These are phyloP conservation scores for Orbilia oligospora DNA, from an alignment of 2,329 filamentous ascomycete species.

Conservation along the genomic window DNA sequence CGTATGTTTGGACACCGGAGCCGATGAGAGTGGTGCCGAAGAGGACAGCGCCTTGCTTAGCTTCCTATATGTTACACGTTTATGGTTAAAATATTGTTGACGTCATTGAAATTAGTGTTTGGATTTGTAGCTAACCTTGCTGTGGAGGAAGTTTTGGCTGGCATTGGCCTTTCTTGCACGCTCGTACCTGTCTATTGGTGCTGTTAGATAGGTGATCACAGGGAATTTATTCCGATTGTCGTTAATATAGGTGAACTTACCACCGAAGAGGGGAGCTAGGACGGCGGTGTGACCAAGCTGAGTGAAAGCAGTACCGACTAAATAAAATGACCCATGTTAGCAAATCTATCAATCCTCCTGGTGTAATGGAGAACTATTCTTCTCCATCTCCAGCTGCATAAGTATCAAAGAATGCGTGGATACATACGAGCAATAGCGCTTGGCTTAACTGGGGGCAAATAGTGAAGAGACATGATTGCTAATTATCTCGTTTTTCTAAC, in stretches of 20 bases:
- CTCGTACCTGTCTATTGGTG: conserved; percentile 44
- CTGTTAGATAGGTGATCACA: conserved; percentile 3
- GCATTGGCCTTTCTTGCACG: conserved; percentile 86
- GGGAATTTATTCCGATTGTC: not conserved
- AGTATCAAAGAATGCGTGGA: not conserved
- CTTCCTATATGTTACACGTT: conserved; percentile 73
- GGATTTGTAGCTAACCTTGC: conserved; percentile 42
- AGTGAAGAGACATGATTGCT: conserved; percentile 61
- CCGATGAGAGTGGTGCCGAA: conserved; percentile 93
- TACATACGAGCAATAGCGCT: conserved; percentile 83
- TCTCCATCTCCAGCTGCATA: not conserved
- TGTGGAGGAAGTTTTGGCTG: conserved; percentile 93
- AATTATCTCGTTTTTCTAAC: not conserved
- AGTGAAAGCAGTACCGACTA: conserved; percentile 91
- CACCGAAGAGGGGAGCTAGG: conserved; percentile 89
- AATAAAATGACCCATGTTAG: conserved; percentile 17
- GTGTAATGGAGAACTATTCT: not conserved
- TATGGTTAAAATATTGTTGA: not conserved
- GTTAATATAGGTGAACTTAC: conserved; percentile 85
- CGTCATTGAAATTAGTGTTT: conserved; percentile 1
- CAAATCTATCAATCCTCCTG: not conserved
- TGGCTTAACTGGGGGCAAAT: conserved; percentile 90
- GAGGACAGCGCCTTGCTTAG: conserved; percentile 85
- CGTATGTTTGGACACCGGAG: conserved; percentile 89
- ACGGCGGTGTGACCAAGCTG: conserved; percentile 91